phyloP scores from a whole-genome alignment of 495 filamentous ascomycete genomes.

The Trichoderma gamsii region DNA sequence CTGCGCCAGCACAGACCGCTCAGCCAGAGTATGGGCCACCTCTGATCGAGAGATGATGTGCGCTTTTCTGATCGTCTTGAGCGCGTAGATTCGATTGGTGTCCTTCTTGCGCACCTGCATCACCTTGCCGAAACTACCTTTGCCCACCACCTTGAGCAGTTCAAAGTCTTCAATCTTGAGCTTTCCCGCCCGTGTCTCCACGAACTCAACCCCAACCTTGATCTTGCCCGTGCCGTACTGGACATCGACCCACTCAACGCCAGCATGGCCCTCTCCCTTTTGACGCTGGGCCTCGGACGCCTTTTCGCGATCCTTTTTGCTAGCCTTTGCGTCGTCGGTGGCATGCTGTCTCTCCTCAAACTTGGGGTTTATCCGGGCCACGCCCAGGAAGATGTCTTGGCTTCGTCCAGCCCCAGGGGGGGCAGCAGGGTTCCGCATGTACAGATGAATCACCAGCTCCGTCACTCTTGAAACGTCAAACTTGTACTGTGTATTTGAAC shows the following conservation, averaged over 20 bases:
- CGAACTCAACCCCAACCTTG: slow-evolving; percentile 88
- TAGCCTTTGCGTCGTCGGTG: slow-evolving; percentile 72
- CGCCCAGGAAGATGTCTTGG: slow-evolving; percentile 94
- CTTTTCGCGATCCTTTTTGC: slow-evolving; percentile 89
- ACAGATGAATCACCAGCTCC: slow-evolving; percentile 82
- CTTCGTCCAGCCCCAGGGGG: slow-evolving; percentile 77
- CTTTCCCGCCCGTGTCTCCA: slow-evolving; percentile 83
- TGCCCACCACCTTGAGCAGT: slow-evolving; percentile 95
- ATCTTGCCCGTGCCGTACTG: slow-evolving; percentile 81
- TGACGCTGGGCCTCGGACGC: slow-evolving; percentile 64
- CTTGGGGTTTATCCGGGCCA: slow-evolving; percentile 75
- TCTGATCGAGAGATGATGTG: slow-evolving; percentile 98
- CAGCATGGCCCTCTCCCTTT: slow-evolving; percentile 63
- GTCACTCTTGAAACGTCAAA: slow-evolving; percentile 94
- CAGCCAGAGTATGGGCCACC: slow-evolving; percentile 96
- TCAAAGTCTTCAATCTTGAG: slow-evolving; percentile 97
- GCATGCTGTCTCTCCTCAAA: slow-evolving; percentile 74
- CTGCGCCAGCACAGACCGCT: slow-evolving; percentile 93
- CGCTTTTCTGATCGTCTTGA: slow-evolving; percentile 97
- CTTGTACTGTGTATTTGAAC: slow-evolving; percentile 95
- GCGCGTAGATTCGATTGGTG: slow-evolving; percentile 92
- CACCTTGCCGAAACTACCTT: slow-evolving; percentile 98
- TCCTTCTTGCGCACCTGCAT: slow-evolving; percentile 99
- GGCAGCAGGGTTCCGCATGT: slow-evolving; percentile 86
- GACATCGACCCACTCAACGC: slow-evolving; percentile 83